A percentile compares a stretch with the other conserved stretches of the same genome.
Conservation (phyloP, 2,329 filamentous ascomycete species). For the Emericellopsis cladophorae region DNA sequence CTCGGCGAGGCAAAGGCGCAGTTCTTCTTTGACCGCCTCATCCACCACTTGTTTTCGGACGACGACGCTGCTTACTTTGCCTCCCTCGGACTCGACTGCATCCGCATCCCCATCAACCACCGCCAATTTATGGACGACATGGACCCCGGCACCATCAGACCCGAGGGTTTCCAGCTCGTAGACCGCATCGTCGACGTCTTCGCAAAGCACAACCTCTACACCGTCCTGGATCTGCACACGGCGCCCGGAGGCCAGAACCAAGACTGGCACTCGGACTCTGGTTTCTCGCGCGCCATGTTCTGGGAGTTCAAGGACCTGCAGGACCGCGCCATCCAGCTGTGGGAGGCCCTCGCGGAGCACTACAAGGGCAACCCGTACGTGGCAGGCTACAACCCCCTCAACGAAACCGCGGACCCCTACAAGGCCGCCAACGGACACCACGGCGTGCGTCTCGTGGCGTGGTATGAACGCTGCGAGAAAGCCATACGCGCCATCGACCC, state of each 20-base stretch:
- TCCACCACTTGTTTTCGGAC: slow-evolving; percentile 46
- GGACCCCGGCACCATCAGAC: slow-evolving; percentile 32
- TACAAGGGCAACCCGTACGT: slow-evolving; percentile 28
- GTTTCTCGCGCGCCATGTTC: slow-evolving; percentile 24
- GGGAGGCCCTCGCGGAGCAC: slow-evolving; percentile 25
- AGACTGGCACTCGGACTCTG: slow-evolving; percentile 31
- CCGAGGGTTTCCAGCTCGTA: slow-evolving; percentile 32
- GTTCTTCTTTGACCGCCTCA: slow-evolving; percentile 45
- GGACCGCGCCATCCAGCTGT: slow-evolving; percentile 28
- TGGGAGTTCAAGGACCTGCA: slow-evolving; percentile 34
- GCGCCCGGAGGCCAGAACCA: slow-evolving; percentile 32
- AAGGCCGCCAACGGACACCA: slow-evolving; percentile 9
- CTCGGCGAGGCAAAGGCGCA: slow-evolving; percentile 43
- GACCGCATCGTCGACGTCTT: slow-evolving; percentile 35
- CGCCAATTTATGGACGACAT: slow-evolving; percentile 41
- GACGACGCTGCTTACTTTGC: slow-evolving; percentile 45
- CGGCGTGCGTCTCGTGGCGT: slow-evolving; percentile 19
- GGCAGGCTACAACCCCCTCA: slow-evolving; percentile 25
- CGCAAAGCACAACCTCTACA: slow-evolving; percentile 26
- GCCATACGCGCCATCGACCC: slow-evolving; percentile 27
- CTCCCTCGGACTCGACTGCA: slow-evolving; percentile 40
- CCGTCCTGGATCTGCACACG: slow-evolving; percentile 30
- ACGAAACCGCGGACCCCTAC: slow-evolving; percentile 17
- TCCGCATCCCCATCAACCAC: slow-evolving; percentile 50
- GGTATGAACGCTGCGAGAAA: slow-evolving; percentile 25